Conservation (phyloP, 345 rosid species). For the Cardamine occulta region DNA sequence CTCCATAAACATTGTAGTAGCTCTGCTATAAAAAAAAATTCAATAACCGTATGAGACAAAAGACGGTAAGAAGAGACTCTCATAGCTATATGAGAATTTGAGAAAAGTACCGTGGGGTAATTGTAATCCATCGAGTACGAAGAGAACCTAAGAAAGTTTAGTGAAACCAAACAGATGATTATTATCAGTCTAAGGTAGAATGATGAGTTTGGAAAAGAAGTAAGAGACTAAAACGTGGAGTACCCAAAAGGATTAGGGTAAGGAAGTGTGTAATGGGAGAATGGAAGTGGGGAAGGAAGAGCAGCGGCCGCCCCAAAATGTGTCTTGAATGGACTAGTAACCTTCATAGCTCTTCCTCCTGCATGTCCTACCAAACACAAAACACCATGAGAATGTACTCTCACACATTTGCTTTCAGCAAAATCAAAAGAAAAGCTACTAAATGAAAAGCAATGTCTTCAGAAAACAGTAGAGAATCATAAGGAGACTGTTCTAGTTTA, state of each 20-base stretch:
- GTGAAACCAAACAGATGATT: conserved; percentile 27
- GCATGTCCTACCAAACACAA: conserved; percentile 48
- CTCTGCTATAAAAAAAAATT: conserved; percentile 48
- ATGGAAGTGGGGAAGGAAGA: conserved; percentile 79
- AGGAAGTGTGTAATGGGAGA: conserved; percentile 89
- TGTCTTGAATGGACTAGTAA: conserved; percentile 71
- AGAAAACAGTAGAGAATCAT: conserved; percentile 8
- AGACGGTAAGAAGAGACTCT: not conserved
- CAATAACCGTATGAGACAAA: not conserved
- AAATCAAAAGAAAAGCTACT: conserved; percentile 8
- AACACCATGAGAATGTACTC: conserved; percentile 22
- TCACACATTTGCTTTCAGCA: not conserved
- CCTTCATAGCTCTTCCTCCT: conserved; percentile 72
- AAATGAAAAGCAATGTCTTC: not conserved
- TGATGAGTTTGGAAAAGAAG: not conserved
- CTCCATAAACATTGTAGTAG: conserved; percentile 86
- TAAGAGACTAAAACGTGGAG: conserved; percentile 10
- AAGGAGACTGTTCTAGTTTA: not conserved
- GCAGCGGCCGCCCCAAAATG: conserved; percentile 69
- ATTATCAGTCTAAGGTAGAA: conserved; percentile 15
- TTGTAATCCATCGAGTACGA: conserved; percentile 85
- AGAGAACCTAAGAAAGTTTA: conserved; percentile 67
- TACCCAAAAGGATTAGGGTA: conserved; percentile 76
- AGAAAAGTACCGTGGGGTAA: conserved; percentile 74
- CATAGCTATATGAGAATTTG: not conserved